Conservation (phyloP, 2,329 filamentous ascomycete species). For the Cladosporium sp. region DNA sequence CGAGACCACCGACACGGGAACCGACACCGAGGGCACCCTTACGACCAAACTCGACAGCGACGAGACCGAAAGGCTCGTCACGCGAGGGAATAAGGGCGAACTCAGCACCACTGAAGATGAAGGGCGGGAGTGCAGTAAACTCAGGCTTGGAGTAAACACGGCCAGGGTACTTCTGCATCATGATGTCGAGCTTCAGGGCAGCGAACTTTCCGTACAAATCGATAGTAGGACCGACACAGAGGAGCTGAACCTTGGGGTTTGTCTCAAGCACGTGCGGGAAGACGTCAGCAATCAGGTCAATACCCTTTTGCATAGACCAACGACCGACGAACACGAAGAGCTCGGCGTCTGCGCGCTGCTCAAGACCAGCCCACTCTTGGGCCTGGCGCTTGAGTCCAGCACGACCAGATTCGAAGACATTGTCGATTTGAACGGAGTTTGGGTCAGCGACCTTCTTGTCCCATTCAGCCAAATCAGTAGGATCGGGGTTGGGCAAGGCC, state of each 20-base stretch:
- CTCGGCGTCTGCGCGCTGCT: conserved; percentile 62
- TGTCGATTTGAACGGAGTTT: conserved; percentile 54
- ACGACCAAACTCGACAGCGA: conserved; percentile 68
- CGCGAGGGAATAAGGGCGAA: conserved; percentile 68
- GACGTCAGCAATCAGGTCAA: conserved; percentile 68
- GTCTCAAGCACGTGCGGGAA: conserved; percentile 64
- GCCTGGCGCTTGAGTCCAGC: conserved; percentile 59
- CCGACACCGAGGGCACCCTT: conserved; percentile 69
- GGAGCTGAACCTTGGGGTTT: conserved; percentile 60
- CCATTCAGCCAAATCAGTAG: conserved; percentile 64
- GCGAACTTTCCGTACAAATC: conserved; percentile 69
- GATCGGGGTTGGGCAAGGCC: conserved; percentile 65
- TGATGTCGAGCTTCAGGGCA: conserved; percentile 62
- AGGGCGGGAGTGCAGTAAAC: conserved; percentile 66
- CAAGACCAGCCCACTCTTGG: conserved; percentile 66
- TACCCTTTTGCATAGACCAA: conserved; percentile 69
- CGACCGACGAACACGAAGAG: conserved; percentile 69
- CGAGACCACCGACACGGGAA: conserved; percentile 64
- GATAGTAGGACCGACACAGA: conserved; percentile 65
- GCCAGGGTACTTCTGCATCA: conserved; percentile 66
- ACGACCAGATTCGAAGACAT: conserved; percentile 55
- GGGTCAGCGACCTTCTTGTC: conserved; percentile 54
- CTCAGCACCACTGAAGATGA: conserved; percentile 67
- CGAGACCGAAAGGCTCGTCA: conserved; percentile 68
- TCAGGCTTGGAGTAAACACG: conserved; percentile 68